These are phyloP conservation scores for Spathaspora hagerdaliae DNA, from an alignment of 805 yeast species.

Conservation along the genomic window DNA sequence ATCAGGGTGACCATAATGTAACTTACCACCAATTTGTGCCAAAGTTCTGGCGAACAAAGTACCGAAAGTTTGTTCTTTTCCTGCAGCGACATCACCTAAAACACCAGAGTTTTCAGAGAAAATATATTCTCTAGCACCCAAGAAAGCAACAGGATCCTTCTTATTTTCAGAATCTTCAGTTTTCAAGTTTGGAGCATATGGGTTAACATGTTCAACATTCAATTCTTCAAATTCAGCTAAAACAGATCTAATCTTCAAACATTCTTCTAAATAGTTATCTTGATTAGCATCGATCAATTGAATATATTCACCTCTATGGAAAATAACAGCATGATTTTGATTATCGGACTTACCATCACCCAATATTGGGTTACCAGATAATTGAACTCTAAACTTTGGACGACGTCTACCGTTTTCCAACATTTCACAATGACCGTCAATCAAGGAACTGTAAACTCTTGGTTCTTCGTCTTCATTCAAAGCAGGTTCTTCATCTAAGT, in stretches of 20 bases:
- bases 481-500: slow-evolving; percentile 50
- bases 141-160: slow-evolving; percentile 67
- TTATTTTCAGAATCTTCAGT: slow-evolving; percentile 45
- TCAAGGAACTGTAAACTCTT: slow-evolving; percentile 57
- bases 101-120: slow-evolving; percentile 81
- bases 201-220: slow-evolving; percentile 62
- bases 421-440: slow-evolving; percentile 68
- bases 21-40: slow-evolving; percentile 77
- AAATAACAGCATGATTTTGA: slow-evolving; percentile 72
- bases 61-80: slow-evolving; percentile 85
- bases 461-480: slow-evolving; percentile 39
- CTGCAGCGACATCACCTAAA: slow-evolving; percentile 83
- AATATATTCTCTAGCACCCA: slow-evolving; percentile 81
- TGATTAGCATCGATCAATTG: slow-evolving; percentile 83
- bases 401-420: slow-evolving; percentile 52
- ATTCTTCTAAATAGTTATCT: slow-evolving; percentile 78
- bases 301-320: slow-evolving; percentile 75
- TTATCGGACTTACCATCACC: slow-evolving; percentile 87
- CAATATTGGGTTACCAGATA: slow-evolving; percentile 77
- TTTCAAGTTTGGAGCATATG: slow-evolving; percentile 72
- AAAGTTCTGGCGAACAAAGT: slow-evolving; percentile 78
- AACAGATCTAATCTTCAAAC: slow-evolving; percentile 70
- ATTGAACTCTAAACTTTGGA: slow-evolving; percentile 59
- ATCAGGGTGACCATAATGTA: slow-evolving; percentile 87
- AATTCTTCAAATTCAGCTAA: slow-evolving; percentile 73